Evolutionary conservation across 2,329 filamentous ascomycete genomes (phyloP), one percentile per base, ranked within the genome.

Genomic region (Colletotrichum sp.): DNA sequence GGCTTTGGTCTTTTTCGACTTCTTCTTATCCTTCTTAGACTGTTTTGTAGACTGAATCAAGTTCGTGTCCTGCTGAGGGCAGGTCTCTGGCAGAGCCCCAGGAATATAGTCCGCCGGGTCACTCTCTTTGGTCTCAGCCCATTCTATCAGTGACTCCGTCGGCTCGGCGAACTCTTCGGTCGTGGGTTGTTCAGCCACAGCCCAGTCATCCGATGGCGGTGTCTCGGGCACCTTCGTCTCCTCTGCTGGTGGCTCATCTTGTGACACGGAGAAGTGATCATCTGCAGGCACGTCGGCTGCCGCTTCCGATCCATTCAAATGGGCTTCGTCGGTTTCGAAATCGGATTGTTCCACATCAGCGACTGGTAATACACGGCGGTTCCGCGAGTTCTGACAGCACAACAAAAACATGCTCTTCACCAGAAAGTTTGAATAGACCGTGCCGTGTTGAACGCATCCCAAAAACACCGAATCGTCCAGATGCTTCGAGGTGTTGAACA

Each of bases 11-110:
- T 39, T 39, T 39, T 39, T 39, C 36, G 15, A 2, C 44, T 71
- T 71, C 16, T 71, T 71, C 68, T 71, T 71, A 11, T 25, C 13
- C 63, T 66, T 66, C 34, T 66, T 66, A n/a, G 34, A 30, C 16
- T 39, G 9, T 19, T 0, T 19, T 39, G 16, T 39, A 39, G 36
- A 2, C 36, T 39, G 16, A 1, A 16, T 4, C 15, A 39, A 7
- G 13, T 36, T 16, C 32, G 6, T 8, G 8, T 15, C 13, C 6
- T 36, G 13, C 16, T 27, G 25, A 9, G 11, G 32, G 12, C 16
- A 25, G n/a, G 11, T 22, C 30, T 65, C 63, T 66, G n/a, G 29
- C 15, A 5, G 34, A 44, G 25, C 29, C 16, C 36, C 59, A 16
- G 34, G 12, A 6, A 34, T 34, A 34, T 7, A 15, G 13, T 34